A percentile compares a stretch with the other conserved stretches of the same genome.
phyloP scores from a whole-genome alignment of 176 grass and related monocot genomes.

The Metroxylon sagu region DNA sequence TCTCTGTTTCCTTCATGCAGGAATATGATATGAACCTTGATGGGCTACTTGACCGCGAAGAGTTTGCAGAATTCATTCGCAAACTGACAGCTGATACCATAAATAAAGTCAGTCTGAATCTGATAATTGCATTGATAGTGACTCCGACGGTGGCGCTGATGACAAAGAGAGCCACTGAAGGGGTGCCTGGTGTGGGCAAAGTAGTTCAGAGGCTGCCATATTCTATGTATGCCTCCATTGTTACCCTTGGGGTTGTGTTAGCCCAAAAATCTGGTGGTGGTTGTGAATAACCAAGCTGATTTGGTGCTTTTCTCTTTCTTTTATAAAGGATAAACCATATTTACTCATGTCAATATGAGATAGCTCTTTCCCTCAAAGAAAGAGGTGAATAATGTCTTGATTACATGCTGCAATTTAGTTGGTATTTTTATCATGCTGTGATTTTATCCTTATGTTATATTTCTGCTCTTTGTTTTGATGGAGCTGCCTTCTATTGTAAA shows the following conservation, averaged over 20 bases:
- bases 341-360: no score
- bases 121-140: slow-evolving; percentile 57
- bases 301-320: no score
- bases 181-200: slow-evolving; percentile 64
- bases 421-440: no score
- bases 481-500: no score
- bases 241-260: slow-evolving; percentile 65
- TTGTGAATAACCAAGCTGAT: slow-evolving; percentile 22
- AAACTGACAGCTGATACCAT: slow-evolving; percentile 82
- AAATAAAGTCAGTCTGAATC: slow-evolving; percentile 48
- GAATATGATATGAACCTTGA: slow-evolving; percentile 69
- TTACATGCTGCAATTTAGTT: no score
- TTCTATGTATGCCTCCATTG: slow-evolving; percentile 61
- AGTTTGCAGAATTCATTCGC: slow-evolving; percentile 79
- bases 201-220: slow-evolving; percentile 69
- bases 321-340: no score
- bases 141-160: slow-evolving; percentile 65
- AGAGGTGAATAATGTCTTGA: no score
- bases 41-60: slow-evolving; percentile 76
- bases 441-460: no score
- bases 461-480: no score
- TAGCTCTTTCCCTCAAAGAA: no score
- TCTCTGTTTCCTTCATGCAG: slow-evolving; percentile 18
- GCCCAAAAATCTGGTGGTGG: slow-evolving; percentile 56
- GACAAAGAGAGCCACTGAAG: slow-evolving; percentile 81